Conservation (phyloP, 352 stramenopile genomes). For the Phytophthora gonapodyides region DNA sequence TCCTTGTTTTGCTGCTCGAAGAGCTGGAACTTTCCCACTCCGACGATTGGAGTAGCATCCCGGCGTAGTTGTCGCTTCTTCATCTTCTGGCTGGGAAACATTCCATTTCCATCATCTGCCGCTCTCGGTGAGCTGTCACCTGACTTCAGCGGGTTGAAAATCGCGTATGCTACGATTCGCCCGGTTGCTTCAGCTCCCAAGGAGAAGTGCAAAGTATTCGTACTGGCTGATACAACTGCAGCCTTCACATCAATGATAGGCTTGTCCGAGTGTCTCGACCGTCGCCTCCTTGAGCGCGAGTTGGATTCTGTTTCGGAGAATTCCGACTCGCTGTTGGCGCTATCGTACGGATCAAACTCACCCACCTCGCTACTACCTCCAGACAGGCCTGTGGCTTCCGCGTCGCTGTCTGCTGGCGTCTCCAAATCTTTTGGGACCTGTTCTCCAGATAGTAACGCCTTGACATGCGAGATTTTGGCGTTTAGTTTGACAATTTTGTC, state of each 20-base stretch:
- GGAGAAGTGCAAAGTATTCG: constrained; percentile 82
- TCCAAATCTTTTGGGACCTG: constrained; percentile 56
- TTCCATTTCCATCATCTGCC: constrained; percentile 16
- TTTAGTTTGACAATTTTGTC: constrained; percentile 90
- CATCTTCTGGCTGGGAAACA: constrained; percentile 61
- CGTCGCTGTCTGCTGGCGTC: constrained; percentile 43
- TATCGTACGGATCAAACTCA: constrained; percentile 70
- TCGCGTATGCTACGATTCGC: constrained; percentile 75
- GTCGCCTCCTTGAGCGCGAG: constrained; percentile 33
- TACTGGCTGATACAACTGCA: constrained; percentile 38
- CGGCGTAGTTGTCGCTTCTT: constrained; percentile 74
- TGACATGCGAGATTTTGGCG: constrained; percentile 79
- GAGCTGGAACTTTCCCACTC: constrained; percentile 82
- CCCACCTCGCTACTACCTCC: constrained; percentile 35
- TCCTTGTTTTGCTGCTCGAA: constrained; percentile 92
- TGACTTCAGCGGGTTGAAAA: constrained; percentile 61
- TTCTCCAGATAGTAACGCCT: constrained; percentile 78
- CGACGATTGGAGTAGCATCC: constrained; percentile 69
- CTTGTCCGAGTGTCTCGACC: constrained; percentile 37
- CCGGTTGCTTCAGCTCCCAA: constrained; percentile 84
- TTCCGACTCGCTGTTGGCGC: constrained; percentile 85
- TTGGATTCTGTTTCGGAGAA: constrained; percentile 73
- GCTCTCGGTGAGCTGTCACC: constrained; percentile 30
- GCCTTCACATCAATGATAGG: constrained; percentile 30
- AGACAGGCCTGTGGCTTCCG: constrained; percentile 34